Evolutionary conservation across 257 asterid genomes (phyloP), one percentile per base, ranked within the genome.

Genomic region (Thymus quinquecostatus): DNA sequence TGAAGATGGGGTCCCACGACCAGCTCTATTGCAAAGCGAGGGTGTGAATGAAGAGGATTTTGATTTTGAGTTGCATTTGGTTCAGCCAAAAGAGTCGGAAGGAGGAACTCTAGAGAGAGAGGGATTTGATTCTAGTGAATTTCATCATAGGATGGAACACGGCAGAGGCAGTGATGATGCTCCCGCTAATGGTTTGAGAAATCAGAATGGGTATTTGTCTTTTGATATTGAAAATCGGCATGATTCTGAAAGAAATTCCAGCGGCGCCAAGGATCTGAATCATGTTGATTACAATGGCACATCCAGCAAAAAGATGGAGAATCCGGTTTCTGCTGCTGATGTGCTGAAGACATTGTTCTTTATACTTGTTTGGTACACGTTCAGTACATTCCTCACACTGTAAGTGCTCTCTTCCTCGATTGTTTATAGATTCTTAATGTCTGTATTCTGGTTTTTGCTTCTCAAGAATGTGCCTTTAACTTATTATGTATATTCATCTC

Each of bases 341-440:
- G 86, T 91, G 83, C 84, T 94, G 68, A 94, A 88, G 85, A 94
- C 97, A 6, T 61, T 94, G 78, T 83, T 94, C 60, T 84, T 94
- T 29, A 83, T 94, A 77, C 79, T 95, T 76, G 93, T 84, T 64
- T 95, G 99, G 99, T 95, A 95, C 85, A 90, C 84, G 1, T 90
- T 92, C 92, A 92, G 99, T 82, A 95, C 99, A 76, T 84, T 90
- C 68, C 78, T 95, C 75, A 95, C 99, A 45, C 74, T 95, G 99
- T 95, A 82, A 90, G 98, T 83, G 56, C 62, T 55, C 51, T 62
- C 49, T 72, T 60, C 70, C 33, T 68, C 21, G 12, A 34, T 51
- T 36, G 21, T 51, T 10, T 49, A 41, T 66, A 13, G 33, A 32
- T 32, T 21, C 32, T 59, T 12, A 71, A 51, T 38, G 60, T 63